Evolutionary conservation across 345 rosid genomes (phyloP), one percentile per base, ranked within the genome.

Genomic region (Diplotaxis tenuifolia): DNA sequence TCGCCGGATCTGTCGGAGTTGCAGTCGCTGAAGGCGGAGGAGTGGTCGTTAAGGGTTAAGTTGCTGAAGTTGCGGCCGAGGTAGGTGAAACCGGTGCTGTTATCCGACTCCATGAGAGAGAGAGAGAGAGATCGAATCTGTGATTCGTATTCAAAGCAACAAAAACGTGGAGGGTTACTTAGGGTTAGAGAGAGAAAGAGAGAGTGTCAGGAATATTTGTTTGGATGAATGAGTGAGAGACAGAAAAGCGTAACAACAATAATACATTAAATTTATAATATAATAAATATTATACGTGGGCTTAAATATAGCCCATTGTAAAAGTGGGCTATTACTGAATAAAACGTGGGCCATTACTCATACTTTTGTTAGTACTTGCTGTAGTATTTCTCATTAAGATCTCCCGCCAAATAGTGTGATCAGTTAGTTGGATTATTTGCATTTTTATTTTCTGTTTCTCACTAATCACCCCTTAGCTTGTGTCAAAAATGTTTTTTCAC

Each of bases 1-100:
- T 90, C 96, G 11, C 99, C 99, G 79, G 99, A 95, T 83, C 91
- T 83, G 66, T 95, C 97, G 82, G 97, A 91, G 82, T 85, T 89
- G 75, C 97, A 91, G 50, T 91, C 96, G 72, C 97, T 89, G 80
- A 94, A 94, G 77, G 98, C 90, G n/a, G 92, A 84, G 57, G 94
- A 82, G 57, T 73, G 68, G 52, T 84, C 90, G 64, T 84, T 79
- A 71, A 67, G 54, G 68, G 72, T 73, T 42, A 69, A 57, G 59
- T 80, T 84, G 32, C 78, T 72, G 52, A 79, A 84, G 59, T 69
- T 80, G 75, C 80, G 78, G 32, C 86, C 87, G 83, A 81, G 52
- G 54, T 89, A 86, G 6, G 71, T 68, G 81, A 75, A 84, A 56
- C 67, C 80, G 22, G 56, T 59, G 7, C 40, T 25, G 9, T 64